These are phyloP conservation scores for Macrophomina tecta DNA, from an alignment of 2,329 filamentous ascomycete species.

Conservation along the genomic window DNA sequence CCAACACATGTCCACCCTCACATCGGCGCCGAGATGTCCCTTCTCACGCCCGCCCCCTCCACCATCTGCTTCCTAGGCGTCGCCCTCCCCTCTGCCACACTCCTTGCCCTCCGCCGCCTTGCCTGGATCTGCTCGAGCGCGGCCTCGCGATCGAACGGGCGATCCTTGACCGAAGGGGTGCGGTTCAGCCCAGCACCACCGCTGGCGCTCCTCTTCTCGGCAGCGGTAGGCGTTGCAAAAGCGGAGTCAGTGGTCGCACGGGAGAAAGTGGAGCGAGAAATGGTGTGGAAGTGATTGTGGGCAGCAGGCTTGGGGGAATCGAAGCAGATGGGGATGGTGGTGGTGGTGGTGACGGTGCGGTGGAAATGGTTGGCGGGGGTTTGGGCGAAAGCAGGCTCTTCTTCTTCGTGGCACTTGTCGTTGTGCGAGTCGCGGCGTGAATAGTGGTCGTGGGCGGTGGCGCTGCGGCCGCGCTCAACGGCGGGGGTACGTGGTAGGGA, in stretches of 20 bases:
- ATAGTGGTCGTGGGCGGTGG: slow-evolving; percentile 30
- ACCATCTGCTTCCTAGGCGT: slow-evolving; percentile 67
- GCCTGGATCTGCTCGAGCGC: slow-evolving; percentile 77
- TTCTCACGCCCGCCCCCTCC: slow-evolving; percentile 52
- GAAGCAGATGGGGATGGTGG: slow-evolving; percentile 55
- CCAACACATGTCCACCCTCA: not conserved
- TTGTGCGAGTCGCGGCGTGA: not conserved
- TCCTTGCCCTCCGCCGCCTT: slow-evolving; percentile 72
- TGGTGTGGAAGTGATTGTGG: slow-evolving; percentile 27
- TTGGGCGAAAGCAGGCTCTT: slow-evolving; percentile 28
- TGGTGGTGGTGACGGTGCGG: slow-evolving; percentile 55
- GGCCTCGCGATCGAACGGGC: slow-evolving; percentile 66
- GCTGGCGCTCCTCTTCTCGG: not conserved
- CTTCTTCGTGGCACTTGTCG: not conserved
- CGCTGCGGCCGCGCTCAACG: slow-evolving; percentile 30
- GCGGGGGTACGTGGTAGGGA: slow-evolving; percentile 33
- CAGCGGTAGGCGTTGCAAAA: slow-evolving; percentile 35
- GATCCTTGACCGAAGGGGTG: slow-evolving; percentile 39
- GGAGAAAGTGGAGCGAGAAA: slow-evolving; percentile 31
- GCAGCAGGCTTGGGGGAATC: slow-evolving; percentile 45
- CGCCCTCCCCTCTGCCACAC: slow-evolving; percentile 67
- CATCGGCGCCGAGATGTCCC: slow-evolving; percentile 55
- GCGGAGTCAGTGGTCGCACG: slow-evolving; percentile 35
- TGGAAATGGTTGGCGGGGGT: slow-evolving; percentile 35
- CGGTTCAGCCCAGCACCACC: slow-evolving; percentile 35